Evolutionary conservation across 2,329 filamentous ascomycete genomes (phyloP), one percentile per base, ranked within the genome.

Genomic region (Fusarium camptoceras): DNA sequence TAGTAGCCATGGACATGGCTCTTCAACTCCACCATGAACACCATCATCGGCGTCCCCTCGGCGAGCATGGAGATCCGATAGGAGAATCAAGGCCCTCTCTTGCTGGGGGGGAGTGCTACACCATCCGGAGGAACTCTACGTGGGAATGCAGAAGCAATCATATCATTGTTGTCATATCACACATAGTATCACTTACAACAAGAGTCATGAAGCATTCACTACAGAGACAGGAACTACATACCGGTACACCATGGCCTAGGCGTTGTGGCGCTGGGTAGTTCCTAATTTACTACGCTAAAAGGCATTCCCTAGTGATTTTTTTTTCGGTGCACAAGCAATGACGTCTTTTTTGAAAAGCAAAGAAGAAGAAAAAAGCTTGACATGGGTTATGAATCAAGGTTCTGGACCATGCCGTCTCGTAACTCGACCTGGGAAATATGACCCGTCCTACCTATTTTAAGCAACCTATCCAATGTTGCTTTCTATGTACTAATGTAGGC

Each of bases 11-110:
- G 30, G 43, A 42, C 37, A 64, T 60, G 55, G 59, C 64, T 68
- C 44, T 58, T 44, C n/a, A 53, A 66, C 68, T 71, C 68, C 68
- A 71, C 68, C 56, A 66, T 34, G 41, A 71, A 59, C 68, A 71
- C 68, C 64, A 62, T 66, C 53, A 69, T 61, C 68, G 68, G 68
- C 37, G 64, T 41, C 63, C 61, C 42, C 65, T 64, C 68, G 68
- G 68, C 68, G 42, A 59, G 50, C 68, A 46, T 58, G 24, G 31
- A 49, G 25, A 25, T 43, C 34, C 25, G 58, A 59, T 41, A 54
- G 51, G 44, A 30, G n/a, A 18, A 60, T 48, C 8, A 15, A 30
- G n/a, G 22, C 24, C 10, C 30, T 42, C 15, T 46, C 10, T 27
- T 41, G 3, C 31, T n/a, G 16, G 31, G 12, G 12, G 7, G 10